Evolutionary conservation across 2,329 filamentous ascomycete genomes (phyloP), one percentile per base, ranked within the genome.

Genomic region (Eutypa lata): DNA sequence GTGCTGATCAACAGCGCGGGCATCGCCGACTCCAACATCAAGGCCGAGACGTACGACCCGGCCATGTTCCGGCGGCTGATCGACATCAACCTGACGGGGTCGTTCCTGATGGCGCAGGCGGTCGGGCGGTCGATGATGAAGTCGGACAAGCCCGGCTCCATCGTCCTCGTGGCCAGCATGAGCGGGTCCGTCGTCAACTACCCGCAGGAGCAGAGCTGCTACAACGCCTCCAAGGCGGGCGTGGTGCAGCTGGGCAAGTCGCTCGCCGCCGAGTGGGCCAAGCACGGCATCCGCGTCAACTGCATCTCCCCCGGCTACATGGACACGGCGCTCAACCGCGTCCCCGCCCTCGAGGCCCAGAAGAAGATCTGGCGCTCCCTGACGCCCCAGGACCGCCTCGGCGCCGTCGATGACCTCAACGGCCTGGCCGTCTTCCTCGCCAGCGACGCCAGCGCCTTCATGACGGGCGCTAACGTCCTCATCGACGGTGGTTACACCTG

Each of bases 271-370:
- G 90, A 94, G 74, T 93, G 90, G 89, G 88, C 89, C 65, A 88
- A 89, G 73, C 81, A 90, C 72, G 79, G 81, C 62, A 91, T 93
- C 67, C 86, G 89, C 37, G 89, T 92, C 65, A 94, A 94, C 80
- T 87, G 84, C 71, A 91, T 93, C 73, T 90, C 86, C 7, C 89
- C 90, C 19, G 89, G 89, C 28, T 93, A 93, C 77, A 92, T 93
- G 86, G 88, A 92, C 76, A 94, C 89, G 5, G 87, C 86, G 5
- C 78, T 91, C 57, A 92, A 91, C 81, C 85, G 86, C 55, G 87
- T 90, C 7, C 87, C 88, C 21, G 86, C 86, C 38, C 83, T 91
- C 19, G 88, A 91, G 58, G 87, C 86, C 47, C 87, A 91, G 78
- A 91, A 91, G 84, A 87, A 86, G 73, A 89, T 90, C 71, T 91